Conservation (phyloP, 305 asterid species). For the Galium porrigens region DNA sequence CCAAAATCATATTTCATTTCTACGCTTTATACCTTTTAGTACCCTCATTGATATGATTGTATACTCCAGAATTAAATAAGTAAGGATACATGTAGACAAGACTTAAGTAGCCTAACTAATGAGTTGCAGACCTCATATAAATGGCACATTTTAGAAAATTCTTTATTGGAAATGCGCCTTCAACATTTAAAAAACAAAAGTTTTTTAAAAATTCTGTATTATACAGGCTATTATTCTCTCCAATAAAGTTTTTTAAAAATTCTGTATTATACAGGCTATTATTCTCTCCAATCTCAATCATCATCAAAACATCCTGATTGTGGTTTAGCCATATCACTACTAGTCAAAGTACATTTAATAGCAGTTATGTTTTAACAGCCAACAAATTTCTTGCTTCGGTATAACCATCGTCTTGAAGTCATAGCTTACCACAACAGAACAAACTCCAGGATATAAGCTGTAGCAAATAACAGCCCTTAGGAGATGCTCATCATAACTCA, state of each 20-base stretch:
- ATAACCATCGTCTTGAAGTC: neutral
- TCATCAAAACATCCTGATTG: neutral
- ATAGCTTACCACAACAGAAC: conserved; percentile 77
- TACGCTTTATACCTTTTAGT: neutral
- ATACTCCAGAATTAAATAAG: neutral
- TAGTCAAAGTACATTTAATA: conserved; percentile 1
- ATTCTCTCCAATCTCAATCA: neutral
- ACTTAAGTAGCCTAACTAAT: neutral
- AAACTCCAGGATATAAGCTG: conserved; percentile 86
- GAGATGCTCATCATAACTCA: conserved; percentile 81
- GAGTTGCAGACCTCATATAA: neutral
- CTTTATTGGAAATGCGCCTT: neutral
- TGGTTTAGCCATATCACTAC: neutral
- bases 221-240: neutral
- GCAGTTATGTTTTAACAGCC: neutral
- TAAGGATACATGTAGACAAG: neutral
- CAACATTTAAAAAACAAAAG: neutral
- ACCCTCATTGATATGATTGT: neutral
- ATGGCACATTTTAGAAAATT: neutral
- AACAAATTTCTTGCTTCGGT: neutral
- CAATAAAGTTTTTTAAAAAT: neutral
- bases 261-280: neutral
- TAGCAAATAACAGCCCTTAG: conserved; percentile 70
- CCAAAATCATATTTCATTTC: neutral
- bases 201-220: neutral